These are phyloP conservation scores for Phytophthora sp. DNA, from an alignment of 352 stramenopile species.

Conservation along the genomic window DNA sequence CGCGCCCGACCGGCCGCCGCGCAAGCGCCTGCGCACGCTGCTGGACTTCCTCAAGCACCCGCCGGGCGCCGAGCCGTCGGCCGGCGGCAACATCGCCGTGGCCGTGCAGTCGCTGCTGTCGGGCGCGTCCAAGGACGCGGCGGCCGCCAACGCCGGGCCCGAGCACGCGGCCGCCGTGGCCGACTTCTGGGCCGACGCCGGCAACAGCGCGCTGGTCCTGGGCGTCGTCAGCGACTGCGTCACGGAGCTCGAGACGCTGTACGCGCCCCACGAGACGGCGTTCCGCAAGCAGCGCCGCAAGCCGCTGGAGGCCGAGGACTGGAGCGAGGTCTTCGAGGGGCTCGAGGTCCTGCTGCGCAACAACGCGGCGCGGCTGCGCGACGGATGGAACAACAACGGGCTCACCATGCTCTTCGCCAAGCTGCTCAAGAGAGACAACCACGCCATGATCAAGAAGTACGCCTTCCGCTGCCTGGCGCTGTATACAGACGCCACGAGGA, in stretches of 20 bases:
- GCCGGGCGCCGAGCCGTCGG: conserved; percentile 23
- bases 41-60: conserved; percentile 86
- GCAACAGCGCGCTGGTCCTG: conserved; percentile 77
- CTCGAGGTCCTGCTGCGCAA: conserved; percentile 84
- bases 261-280: conserved; percentile 79
- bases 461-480: conserved; percentile 85
- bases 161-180: conserved; percentile 58
- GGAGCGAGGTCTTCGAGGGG: conserved; percentile 89
- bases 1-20: conserved; percentile 74
- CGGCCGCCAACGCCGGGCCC: conserved; percentile 24
- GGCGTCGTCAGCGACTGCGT: conserved; percentile 83
- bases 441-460: conserved; percentile 91
- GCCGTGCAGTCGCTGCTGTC: conserved; percentile 73
- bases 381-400: conserved; percentile 84
- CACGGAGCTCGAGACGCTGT: conserved; percentile 83
- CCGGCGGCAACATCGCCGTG: conserved; percentile 64
- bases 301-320: conserved; percentile 85
- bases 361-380: conserved; percentile 68
- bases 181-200: conserved; percentile 81
- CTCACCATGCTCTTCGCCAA: conserved; percentile 88
- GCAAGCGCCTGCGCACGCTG: conserved; percentile 84
- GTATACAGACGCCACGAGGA: conserved; percentile 81
- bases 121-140: conserved; percentile 54
- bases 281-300: conserved; percentile 87
- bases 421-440: conserved; percentile 85